Evolutionary conservation across 1,139 yeast species (phyloP), one percentile per base, ranked within the genome.

Genomic region (Zygosaccharomyces pseudobailii): DNA sequence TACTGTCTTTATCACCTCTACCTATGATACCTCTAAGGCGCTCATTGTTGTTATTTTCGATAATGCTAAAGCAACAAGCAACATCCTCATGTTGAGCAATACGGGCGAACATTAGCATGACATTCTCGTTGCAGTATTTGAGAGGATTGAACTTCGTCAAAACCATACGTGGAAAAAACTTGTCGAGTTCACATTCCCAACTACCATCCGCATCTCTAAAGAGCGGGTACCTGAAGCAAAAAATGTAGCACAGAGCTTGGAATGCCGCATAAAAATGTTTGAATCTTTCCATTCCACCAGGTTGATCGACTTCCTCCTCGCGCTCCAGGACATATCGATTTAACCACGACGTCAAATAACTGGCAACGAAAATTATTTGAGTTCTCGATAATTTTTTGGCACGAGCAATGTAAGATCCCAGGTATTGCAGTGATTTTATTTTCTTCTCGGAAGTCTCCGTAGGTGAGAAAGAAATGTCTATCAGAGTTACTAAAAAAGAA

Each of bases 111-210:
- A 90, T 92, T 52, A 83, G 77, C 51, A 90, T 96, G 45, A 94
- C 97, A 13, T 95, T 88, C 59, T 88, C 94, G 62, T 90, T 92
- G 67, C 97, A 89, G 70, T 83, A 92, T 62, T 87, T 87, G 58
- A 94, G 75, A 3, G 98, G 98, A 64, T 92, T 94, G 71, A 92
- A 89, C 61, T 86, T 86, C 19, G 97, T 84, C 36, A 89, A 78
- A 35, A 94, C 82, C 55, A 87, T 79, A 55, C 96, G 75, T 66
- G 87, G 96, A 71, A 90, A 88, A 55, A 92, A 84, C 67, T 82
- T 83, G 62, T 90, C 96, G 40, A 90, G 66, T 40, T 79, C 82
- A 55, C 90, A 83, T 60, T 84, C 95, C 97, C 97, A 90, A 47
- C 61, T 62, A 21, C 65, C 66, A 36, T 67, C 68, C 1, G 58